Evolutionary conservation across 75 land plant species (phyloP), one percentile per base, ranked within the genome.

Genomic region (Pinus albicaulis): DNA sequence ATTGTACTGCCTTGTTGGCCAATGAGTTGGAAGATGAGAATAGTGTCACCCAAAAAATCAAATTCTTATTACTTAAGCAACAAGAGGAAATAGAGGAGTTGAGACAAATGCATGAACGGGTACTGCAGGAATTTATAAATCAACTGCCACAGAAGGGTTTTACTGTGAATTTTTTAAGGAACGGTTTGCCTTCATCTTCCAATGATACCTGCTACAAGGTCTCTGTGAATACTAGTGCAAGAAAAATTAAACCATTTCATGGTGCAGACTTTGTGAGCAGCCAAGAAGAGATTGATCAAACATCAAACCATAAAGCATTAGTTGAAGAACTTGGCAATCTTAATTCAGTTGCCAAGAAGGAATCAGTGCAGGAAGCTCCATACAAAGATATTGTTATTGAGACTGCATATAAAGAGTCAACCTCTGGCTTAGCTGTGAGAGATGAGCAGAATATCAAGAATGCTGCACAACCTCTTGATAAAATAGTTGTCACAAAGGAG

Each of bases 51-150:
- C 77, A 80, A 59, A 89, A 86, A 79, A 76, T 92, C 55, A 79
- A 85, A 75, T 19, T 56, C 56, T 12, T 92, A 65, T 76, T 88
- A 55, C 48, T 61, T 36, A 80, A 84, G 73, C 97, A 92, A 69
- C 80, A 82, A 72, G 76, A 79, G 73, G 94, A 94, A 81, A 44
- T 92, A 62, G 77, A 79, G 74, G 90, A 84, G 62, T 76, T 94
- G 34, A 89, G 77, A 72, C 72, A 55, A 78, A 86, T 83, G 73
- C 94, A 94, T 71, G 76, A 86, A 62, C 61, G 57, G 56, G 83
- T 87, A 31, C 56, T 89, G 52, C 75, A 28, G 70, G 89, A 82
- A 20, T 55, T 89, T 56, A 23, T 86, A 62, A 85, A 84, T 59
- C 80, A 83, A 44, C 58, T 86, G 28, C 78, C 86, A 53, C 77